These are phyloP conservation scores for Yamadazyma oceani DNA, from an alignment of 1,139 yeast genomes.

Conservation along the genomic window DNA sequence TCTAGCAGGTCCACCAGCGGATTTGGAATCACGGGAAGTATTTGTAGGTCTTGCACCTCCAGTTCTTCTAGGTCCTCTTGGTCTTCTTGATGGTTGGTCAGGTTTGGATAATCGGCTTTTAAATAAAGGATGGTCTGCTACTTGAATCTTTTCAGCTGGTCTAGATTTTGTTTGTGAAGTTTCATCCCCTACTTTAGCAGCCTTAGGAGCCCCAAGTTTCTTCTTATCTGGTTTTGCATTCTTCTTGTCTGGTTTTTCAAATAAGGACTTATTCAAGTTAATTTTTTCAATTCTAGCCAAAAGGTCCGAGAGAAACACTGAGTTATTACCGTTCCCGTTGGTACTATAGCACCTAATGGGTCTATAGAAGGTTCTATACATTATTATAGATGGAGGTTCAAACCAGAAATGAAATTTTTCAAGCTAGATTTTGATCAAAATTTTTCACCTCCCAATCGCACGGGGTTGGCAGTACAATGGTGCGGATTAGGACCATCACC, in stretches of 20 bases:
- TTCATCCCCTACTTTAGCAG: background rate
- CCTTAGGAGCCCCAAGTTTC: background rate
- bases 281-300: conserved; percentile 17
- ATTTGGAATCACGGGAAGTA: background rate
- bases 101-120: conserved; percentile 7
- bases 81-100: conserved; percentile 6
- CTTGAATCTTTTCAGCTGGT: conserved; percentile 12
- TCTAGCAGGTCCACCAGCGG: background rate
- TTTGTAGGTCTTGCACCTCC: background rate
- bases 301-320: conserved; percentile 16
- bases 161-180: conserved; percentile 4
- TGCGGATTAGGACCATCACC: no score
- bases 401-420: background rate
- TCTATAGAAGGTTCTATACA: conserved; percentile 2
- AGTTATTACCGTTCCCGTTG: conserved; percentile 5
- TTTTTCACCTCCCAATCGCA: conserved; percentile 1
- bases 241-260: background rate
- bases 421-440: background rate
- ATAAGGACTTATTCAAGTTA: conserved; percentile 10
- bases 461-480: no score
- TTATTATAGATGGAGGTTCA: background rate
- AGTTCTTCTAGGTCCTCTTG: conserved; percentile 4
- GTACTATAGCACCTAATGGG: conserved; percentile 12
- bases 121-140: conserved; percentile 25
- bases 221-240: background rate